phyloP scores from a whole-genome alignment of 2,329 filamentous ascomycete species.

The Ophiocordyceps unilateralis region DNA sequence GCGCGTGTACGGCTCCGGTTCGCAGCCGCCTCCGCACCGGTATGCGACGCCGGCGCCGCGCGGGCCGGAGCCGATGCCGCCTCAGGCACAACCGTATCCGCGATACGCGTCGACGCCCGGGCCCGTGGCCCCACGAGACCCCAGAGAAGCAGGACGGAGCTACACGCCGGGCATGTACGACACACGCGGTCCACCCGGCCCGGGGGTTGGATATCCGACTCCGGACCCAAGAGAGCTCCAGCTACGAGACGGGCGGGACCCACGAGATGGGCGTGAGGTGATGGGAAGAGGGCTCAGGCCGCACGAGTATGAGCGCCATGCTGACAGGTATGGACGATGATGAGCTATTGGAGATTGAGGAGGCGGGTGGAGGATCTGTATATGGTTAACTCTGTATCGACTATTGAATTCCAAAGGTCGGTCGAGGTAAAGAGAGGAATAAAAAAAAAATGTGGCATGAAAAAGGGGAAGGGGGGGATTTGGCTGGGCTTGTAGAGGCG shows the following conservation, averaged over 20 bases:
- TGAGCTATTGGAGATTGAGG: background rate
- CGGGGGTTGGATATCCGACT: slow-evolving; percentile 14
- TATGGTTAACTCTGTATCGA: background rate
- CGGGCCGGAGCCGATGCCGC: slow-evolving; percentile 22
- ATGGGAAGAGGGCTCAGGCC: slow-evolving; percentile 24
- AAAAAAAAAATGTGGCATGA: no score
- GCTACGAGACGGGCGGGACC: slow-evolving; percentile 14
- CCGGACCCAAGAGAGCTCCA: slow-evolving; percentile 15
- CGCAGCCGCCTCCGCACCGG: slow-evolving; percentile 18
- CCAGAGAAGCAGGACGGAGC: slow-evolving; percentile 23
- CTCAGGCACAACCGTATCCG: slow-evolving; percentile 20
- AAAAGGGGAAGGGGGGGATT: no score
- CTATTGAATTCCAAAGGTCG: background rate
- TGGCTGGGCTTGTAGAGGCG: no score
- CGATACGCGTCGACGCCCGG: slow-evolving; percentile 26
- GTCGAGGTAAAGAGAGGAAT: background rate
- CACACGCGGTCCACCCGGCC: slow-evolving; percentile 16
- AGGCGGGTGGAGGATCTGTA: background rate
- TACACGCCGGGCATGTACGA: slow-evolving; percentile 30
- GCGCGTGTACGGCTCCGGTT: slow-evolving; percentile 16
- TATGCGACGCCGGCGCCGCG: slow-evolving; percentile 21
- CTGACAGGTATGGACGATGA: slow-evolving; percentile 27
- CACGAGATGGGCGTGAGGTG: slow-evolving; percentile 22
- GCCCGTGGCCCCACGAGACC: slow-evolving; percentile 23
- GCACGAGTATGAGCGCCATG: slow-evolving; percentile 27